phyloP scores from a whole-genome alignment of 2,329 filamentous ascomycete genomes.

The Alternaria metachromatica region DNA sequence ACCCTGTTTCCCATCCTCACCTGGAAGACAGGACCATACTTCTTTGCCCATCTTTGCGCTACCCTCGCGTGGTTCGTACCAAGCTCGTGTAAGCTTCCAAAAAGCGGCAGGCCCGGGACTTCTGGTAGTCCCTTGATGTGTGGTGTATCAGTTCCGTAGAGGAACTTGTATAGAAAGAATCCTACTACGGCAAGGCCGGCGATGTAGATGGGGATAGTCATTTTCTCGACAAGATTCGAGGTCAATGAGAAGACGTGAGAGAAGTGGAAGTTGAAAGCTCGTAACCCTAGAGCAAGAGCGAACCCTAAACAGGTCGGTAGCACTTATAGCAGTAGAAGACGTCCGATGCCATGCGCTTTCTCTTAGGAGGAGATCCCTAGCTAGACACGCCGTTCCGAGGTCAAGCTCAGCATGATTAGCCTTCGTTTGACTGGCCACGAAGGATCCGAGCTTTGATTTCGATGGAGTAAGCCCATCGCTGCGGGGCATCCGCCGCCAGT shows the following conservation, averaged over 20 bases:
- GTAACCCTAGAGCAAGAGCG: neutral
- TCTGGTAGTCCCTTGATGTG: constrained; percentile 58
- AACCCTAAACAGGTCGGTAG: neutral
- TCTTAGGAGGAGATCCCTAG: neutral
- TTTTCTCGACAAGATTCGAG: constrained; percentile 17
- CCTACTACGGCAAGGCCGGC: constrained; percentile 51
- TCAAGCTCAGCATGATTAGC: constrained; percentile 16
- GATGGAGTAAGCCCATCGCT: neutral
- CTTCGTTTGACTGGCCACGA: constrained; percentile 8
- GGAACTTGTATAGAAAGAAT: constrained; percentile 50
- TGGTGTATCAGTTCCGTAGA: constrained; percentile 56
- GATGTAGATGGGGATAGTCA: constrained; percentile 51
- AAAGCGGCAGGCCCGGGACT: constrained; percentile 55
- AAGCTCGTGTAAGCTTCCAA: constrained; percentile 56
- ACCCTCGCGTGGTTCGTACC: constrained; percentile 57
- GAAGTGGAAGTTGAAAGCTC: neutral
- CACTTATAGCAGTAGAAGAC: constrained; percentile 12
- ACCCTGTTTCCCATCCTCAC: constrained; percentile 70
- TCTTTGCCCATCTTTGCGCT: constrained; percentile 55
- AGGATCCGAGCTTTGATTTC: neutral
- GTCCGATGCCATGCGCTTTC: neutral
- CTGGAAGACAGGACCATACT: constrained; percentile 59
- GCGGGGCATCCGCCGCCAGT: constrained; percentile 9
- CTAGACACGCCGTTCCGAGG: neutral
- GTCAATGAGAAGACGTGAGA: neutral